phyloP scores from a whole-genome alignment of 139 green algal species.

The Chlamydomonas sp. region DNA sequence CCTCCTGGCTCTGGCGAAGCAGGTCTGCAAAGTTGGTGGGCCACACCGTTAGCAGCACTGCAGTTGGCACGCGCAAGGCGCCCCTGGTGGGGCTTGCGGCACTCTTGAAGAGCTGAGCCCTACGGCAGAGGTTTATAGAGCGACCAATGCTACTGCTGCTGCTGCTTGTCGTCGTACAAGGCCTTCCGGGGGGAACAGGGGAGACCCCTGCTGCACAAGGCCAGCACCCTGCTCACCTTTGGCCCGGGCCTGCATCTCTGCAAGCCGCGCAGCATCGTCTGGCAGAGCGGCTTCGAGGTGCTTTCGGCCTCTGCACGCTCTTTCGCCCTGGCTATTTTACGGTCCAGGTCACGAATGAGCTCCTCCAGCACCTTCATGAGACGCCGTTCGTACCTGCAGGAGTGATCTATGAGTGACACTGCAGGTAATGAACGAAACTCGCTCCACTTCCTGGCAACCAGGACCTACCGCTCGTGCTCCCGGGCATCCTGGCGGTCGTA shows the following conservation, averaged over 20 bases:
- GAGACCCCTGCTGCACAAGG: too few species aligned
- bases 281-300: constrained; percentile 54
- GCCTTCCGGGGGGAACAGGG: too few species aligned
- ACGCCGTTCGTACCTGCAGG: constrained; percentile 77
- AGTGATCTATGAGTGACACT: not conserved
- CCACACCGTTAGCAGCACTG: too few species aligned
- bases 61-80: too few species aligned
- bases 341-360: constrained; percentile 87
- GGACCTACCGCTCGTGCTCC: constrained; percentile 72
- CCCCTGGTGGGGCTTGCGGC: too few species aligned
- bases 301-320: constrained; percentile 82
- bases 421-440: not conserved
- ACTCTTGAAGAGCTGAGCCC: too few species aligned
- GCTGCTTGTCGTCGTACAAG: too few species aligned
- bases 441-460: not conserved
- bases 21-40: too few species aligned
- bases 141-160: too few species aligned
- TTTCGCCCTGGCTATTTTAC: constrained; percentile 81
- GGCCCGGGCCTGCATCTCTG: constrained; percentile 63
- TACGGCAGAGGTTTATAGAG: too few species aligned
- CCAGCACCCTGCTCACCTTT: constrained; percentile 47
- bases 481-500: constrained; percentile 69
- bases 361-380: constrained; percentile 75
- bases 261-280: constrained; percentile 70
- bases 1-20: too few species aligned